Evolutionary conservation across 2,329 filamentous ascomycete species (phyloP), one percentile per base, ranked within the genome.

Genomic region (Trichoderma hamatum): DNA sequence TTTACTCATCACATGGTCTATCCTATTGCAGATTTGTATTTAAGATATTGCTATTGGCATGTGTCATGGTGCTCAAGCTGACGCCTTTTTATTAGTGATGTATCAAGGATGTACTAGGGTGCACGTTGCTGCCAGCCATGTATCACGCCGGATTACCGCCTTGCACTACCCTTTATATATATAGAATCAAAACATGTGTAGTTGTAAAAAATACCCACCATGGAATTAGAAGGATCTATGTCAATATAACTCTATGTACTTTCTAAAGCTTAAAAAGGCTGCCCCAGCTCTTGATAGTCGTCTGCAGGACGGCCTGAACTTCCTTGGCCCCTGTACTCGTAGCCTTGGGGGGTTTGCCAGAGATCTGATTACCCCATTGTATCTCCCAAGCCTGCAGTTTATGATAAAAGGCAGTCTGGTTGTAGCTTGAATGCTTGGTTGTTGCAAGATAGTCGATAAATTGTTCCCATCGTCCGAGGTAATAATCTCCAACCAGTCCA

Each of bases 401-500:
- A 19, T 58, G n/a, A 13, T 70, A 49, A 43, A 71, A 70, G 19
- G 52, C 60, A 14, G 67, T 69, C 65, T 70, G 69, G 54, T 70
- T 69, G 65, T 70, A 70, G 39, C 30, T 36, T 26, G 58, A 19
- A 1, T 51, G 69, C 51, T 58, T 28, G 49, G 70, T 73, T 9
- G 60, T 63, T 3, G 71, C 60, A 65, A 83, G 73, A 70, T 82
- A 83, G 21, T 80, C 73, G 11, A 83, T 71, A 71, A 85, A 85
- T 34, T 78, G 79, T 60, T 78, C 65, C 84, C 84, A 86, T 11
- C 84, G 75, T 16, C 78, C 79, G 11, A 79, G 59, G 72, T 86
- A 85, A 73, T 85, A 86, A 1, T 74, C 75, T 1, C 75, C 75
- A 4, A 85, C 79, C 0, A 86, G 75, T 1, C 84, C 84, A 10